phyloP scores from a whole-genome alignment of 73 alveolate genomes.

The Paramecium pentaurelia region DNA sequence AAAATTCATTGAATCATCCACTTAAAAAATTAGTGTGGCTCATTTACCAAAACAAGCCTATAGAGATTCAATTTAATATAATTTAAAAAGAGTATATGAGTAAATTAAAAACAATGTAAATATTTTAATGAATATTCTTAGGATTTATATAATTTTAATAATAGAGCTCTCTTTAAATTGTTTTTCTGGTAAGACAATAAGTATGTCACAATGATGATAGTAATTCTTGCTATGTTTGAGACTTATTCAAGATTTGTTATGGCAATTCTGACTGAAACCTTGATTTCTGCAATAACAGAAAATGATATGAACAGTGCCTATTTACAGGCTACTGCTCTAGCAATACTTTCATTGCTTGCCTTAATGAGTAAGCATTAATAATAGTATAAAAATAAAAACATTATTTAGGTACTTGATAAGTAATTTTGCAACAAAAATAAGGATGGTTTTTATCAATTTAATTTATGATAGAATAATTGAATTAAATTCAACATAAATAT shows the following conservation, averaged over 20 bases:
- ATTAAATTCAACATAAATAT: background rate
- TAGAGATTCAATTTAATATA: background rate
- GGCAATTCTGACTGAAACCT: constrained; percentile 22
- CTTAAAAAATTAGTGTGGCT: background rate
- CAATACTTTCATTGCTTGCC: background rate
- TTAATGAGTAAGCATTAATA: background rate
- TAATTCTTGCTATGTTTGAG: background rate
- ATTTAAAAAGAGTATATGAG: background rate
- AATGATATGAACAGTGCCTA: background rate
- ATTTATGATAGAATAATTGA: constrained; percentile 28
- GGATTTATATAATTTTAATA: background rate
- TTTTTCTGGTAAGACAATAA: background rate
- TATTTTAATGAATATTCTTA: background rate
- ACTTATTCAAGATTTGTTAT: constrained; percentile 15
- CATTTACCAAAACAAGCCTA: background rate
- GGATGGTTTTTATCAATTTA: constrained; percentile 38
- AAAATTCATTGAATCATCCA: background rate
- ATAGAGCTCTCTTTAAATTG: background rate
- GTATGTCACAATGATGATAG: background rate
- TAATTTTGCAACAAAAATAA: constrained; percentile 33
- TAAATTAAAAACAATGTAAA: background rate
- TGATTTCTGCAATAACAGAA: background rate
- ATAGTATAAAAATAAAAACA: background rate
- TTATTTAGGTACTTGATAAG: background rate
- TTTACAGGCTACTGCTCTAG: background rate